A percentile compares a stretch with the other conserved stretches of the same genome.
phyloP scores from a whole-genome alignment of 805 yeast species.

The Pichia paraexigua region DNA sequence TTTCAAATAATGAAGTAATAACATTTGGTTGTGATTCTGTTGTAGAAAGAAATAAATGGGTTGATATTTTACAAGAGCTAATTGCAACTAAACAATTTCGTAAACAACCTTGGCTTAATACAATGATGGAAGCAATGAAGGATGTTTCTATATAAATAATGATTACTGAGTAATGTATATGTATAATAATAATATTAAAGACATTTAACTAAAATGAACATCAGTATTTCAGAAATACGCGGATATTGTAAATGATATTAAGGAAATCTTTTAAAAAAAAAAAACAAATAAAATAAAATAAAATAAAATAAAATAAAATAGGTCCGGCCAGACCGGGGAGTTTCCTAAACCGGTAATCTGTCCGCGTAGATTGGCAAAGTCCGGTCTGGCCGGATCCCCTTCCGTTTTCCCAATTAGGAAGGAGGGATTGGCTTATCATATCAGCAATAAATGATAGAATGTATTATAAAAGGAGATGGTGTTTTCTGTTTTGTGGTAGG shows the following conservation, averaged over 20 bases:
- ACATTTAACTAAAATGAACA: no score
- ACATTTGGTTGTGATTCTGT: slow-evolving; percentile 78
- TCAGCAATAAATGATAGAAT: not conserved
- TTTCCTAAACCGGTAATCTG: not conserved
- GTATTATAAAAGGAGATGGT: not conserved
- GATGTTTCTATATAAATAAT: slow-evolving; percentile 1
- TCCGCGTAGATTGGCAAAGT: not conserved
- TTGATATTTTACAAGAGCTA: slow-evolving; percentile 45
- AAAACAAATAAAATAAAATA: no score
- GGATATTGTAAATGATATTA: no score
- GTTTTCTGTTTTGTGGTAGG: not conserved
- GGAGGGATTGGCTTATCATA: not conserved
- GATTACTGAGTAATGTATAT: no score
- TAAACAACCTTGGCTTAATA: slow-evolving; percentile 31
- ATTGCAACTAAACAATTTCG: slow-evolving; percentile 31
- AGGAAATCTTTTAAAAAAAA: no score
- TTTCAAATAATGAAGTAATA: slow-evolving; percentile 73
- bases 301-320: no score
- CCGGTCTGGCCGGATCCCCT: not conserved
- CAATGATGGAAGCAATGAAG: slow-evolving; percentile 17
- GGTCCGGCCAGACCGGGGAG: not conserved
- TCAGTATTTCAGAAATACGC: no score
- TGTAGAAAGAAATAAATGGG: slow-evolving; percentile 60
- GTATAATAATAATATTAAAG: no score
- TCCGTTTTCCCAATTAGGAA: not conserved